Percentiles rank a stretch among this genome's conserved stretches.
Evolutionary conservation across 176 grass and related monocot species (phyloP).

Genomic region (Musa beccarii): DNA sequence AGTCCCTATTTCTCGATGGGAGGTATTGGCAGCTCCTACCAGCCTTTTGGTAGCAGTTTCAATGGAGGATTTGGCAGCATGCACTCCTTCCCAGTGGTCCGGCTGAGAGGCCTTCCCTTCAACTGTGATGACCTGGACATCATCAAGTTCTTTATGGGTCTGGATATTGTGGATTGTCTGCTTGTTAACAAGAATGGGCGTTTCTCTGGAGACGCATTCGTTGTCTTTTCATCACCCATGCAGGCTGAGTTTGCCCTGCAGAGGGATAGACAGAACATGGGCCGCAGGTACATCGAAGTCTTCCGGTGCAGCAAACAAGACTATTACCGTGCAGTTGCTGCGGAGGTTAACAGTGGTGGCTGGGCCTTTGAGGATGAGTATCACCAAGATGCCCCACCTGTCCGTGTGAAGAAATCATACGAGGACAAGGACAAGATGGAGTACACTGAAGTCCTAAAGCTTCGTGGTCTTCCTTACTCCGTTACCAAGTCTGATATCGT

Average conservation of each 20-base stretch:
- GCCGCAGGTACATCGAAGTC: conserved; percentile 37
- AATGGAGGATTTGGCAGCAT: conserved; percentile 8
- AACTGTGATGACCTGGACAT: conserved; percentile 36
- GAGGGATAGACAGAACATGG: conserved; percentile 34
- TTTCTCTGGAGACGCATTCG: conserved; percentile 34
- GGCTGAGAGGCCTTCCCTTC: conserved; percentile 39
- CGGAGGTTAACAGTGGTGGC: conserved; percentile 23
- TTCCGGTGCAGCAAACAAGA: conserved; percentile 39
- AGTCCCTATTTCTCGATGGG: background rate
- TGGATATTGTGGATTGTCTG: conserved; percentile 35
- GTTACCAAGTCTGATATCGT: conserved; percentile 29
- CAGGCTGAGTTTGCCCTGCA: conserved; percentile 35
- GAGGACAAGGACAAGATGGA: conserved; percentile 20
- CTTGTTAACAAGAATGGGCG: conserved; percentile 41
- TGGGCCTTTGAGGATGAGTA: conserved; percentile 20
- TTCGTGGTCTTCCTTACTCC: conserved; percentile 38
- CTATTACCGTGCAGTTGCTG: conserved; percentile 30
- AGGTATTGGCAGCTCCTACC: conserved; percentile 18
- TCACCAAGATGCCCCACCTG: conserved; percentile 5
- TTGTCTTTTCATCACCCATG: conserved; percentile 26
- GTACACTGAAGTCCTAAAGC: conserved; percentile 22
- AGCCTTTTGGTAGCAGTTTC: background rate
- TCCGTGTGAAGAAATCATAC: conserved; percentile 7
- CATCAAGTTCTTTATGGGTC: conserved; percentile 32
- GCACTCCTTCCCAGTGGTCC: conserved; percentile 31